Evolutionary conservation across 2,329 filamentous ascomycete genomes (phyloP).

Genomic region (Apiospora kogelbergensis): DNA sequence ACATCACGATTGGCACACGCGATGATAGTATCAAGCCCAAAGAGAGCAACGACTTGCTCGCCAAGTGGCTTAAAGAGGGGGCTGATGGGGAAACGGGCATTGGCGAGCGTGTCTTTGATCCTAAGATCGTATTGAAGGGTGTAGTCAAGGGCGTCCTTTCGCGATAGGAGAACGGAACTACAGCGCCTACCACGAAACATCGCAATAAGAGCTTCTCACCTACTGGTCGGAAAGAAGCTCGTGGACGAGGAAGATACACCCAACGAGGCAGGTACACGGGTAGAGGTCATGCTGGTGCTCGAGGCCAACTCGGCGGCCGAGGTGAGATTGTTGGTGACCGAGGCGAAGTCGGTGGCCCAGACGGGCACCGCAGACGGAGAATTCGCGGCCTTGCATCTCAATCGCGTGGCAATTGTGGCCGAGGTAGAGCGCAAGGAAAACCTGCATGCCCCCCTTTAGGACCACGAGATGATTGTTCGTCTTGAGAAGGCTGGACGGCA

Average conservation of each 20-base stretch:
- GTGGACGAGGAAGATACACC: neutral
- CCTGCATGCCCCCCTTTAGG: neutral
- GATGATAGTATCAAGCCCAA: slow-evolving; percentile 77
- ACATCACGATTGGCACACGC: slow-evolving; percentile 87
- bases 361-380: neutral
- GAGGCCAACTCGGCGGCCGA: neutral
- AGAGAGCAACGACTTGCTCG: slow-evolving; percentile 86
- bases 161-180: slow-evolving; percentile 35
- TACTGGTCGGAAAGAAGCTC: neutral
- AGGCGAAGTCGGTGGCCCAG: neutral
- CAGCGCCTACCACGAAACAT: neutral
- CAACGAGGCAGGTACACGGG: neutral
- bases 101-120: slow-evolving; percentile 49
- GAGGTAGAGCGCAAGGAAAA: neutral
- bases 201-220: neutral
- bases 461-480: neutral
- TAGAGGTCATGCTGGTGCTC: neutral
- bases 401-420: neutral
- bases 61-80: slow-evolving; percentile 67
- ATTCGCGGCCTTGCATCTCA: neutral
- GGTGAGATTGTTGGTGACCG: too few relatives aligned
- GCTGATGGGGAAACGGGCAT: slow-evolving; percentile 44
- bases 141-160: slow-evolving; percentile 48
- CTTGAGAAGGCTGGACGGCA: neutral
- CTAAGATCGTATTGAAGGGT: slow-evolving; percentile 48